Base-by-base conservation (phyloP, 2,329 filamentous ascomycete species). In the Metarhizium rileyi region DNA sequence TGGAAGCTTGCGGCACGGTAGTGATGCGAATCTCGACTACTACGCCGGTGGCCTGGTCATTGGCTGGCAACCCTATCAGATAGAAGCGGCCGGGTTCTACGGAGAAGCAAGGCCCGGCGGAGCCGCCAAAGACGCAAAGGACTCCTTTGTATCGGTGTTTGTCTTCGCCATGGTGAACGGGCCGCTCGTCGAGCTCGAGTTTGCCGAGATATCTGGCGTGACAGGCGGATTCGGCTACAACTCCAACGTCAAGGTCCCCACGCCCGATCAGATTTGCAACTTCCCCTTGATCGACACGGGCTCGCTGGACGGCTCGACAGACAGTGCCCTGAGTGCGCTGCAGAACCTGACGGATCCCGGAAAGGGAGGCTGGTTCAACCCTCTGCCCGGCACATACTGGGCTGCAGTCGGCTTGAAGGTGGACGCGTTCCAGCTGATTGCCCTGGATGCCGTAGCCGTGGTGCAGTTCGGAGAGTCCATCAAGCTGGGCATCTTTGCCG, bases 201-300 rank as follows among this genome's bases (percentile, higher is more conserved):
- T 69, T 50, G 69, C 66, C 1, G 59, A 57, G 5, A 63, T 73
- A 22, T 52, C 52, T 0, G 67, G 65, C 1, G 45, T 73, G 2
- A 57, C 53, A 0, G 60, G 59, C 23, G 71, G 70, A 1, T 69
- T 73, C 44, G 71, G 71, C 0, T 70, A 67, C 53, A 72, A 73
- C 38, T 59, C 52, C 5, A 50, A 47, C 2, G 45, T 74, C 0
- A 54, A 54, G 2, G 27, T 62, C 1, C 71, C 70, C 5, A 55
- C 56, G 0, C 25, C 52, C 3, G 55, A 54, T 8, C 22, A 56
- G 14, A 47, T 60, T 1, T n/a, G 30, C 0, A 28, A 49, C 1
- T 59, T 59, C 18, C 59, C 56, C 4, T 60, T 61, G 36, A 50
- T 58, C 26, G 46, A 20, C 14, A 47, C 36, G 28, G 14, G 33